These are phyloP conservation scores for Piper longum DNA, from an alignment of 164 flowering plant species.

Conservation along the genomic window DNA sequence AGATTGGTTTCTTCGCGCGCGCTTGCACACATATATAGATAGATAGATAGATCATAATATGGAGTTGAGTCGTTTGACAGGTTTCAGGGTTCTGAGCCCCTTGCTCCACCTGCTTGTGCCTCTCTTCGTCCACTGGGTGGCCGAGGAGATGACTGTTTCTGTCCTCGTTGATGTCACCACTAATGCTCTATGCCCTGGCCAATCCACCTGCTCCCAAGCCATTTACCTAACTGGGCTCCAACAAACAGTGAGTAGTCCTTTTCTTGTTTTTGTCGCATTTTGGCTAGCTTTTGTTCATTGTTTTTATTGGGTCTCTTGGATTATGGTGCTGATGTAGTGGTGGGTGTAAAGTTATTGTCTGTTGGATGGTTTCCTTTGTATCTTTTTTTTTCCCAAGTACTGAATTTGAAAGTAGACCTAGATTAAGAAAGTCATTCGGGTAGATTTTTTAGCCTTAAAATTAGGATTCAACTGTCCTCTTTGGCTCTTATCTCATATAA, in stretches of 20 bases:
- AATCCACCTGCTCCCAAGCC: slow-evolving; percentile 46
- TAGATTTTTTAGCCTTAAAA: too few relatives aligned
- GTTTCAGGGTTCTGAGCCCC: slow-evolving; percentile 24
- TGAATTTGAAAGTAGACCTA: too few relatives aligned
- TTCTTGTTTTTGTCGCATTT: background rate
- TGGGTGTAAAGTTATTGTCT: too few relatives aligned
- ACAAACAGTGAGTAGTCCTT: slow-evolving; percentile 36
- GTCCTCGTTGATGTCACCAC: slow-evolving; percentile 77
- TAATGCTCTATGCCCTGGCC: slow-evolving; percentile 51
- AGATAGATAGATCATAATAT: background rate
- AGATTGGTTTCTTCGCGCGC: background rate
- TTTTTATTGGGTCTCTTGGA: background rate
- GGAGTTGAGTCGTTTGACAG: slow-evolving; percentile 2
- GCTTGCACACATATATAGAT: background rate
- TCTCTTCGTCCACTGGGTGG: slow-evolving; percentile 64
- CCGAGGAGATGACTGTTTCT: slow-evolving; percentile 81
- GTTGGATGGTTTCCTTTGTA: too few relatives aligned
- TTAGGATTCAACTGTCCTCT: too few relatives aligned
- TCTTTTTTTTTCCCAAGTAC: too few relatives aligned
- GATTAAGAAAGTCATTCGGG: too few relatives aligned
- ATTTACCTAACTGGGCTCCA: slow-evolving; percentile 69
- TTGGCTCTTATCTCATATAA: too few relatives aligned
- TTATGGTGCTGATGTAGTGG: too few relatives aligned
- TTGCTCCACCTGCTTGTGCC: slow-evolving; percentile 56
- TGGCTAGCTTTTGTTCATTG: background rate